Evolutionary conservation across 2,329 filamentous ascomycete genomes (phyloP).

Genomic region (Pyrenophora teres): DNA sequence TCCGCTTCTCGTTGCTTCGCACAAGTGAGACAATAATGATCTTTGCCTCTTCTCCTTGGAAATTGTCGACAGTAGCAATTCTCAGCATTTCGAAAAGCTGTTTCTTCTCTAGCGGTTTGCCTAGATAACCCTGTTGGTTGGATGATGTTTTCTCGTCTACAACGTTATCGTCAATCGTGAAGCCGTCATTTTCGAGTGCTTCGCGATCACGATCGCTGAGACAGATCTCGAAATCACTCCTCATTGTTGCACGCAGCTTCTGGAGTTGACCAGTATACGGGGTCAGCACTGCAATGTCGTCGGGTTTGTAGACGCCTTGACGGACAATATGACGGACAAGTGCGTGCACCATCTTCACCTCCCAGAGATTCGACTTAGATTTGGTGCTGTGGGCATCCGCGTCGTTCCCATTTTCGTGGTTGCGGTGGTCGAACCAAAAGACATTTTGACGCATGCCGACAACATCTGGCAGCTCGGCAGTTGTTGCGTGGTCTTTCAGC

Average conservation of each 20-base stretch:
- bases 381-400: conserved; percentile 33
- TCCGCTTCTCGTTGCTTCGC: conserved; percentile 65
- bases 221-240: conserved; percentile 62
- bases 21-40: conserved; percentile 73
- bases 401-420: conserved; percentile 49
- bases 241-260: conserved; percentile 55
- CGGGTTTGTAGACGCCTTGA: conserved; percentile 64
- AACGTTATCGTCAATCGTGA: conserved; percentile 9
- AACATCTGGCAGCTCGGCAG: conserved; percentile 53
- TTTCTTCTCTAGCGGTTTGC: conserved; percentile 28
- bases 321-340: conserved; percentile 68
- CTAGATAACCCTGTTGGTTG: conserved; percentile 7
- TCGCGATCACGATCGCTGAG: conserved; percentile 67
- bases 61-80: conserved; percentile 73
- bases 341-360: conserved; percentile 66
- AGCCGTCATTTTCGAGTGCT: conserved; percentile 50
- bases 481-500: conserved; percentile 57
- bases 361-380: conserved; percentile 62
- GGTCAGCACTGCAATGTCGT: conserved; percentile 73
- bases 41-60: conserved; percentile 77
- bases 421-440: conserved; percentile 66
- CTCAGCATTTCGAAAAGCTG: conserved; percentile 27
- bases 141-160: background rate
- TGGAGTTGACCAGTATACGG: conserved; percentile 65
- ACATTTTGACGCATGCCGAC: conserved; percentile 59